phyloP scores from a whole-genome alignment of 2,329 filamentous ascomycete genomes.

The Penicillium sp. region DNA sequence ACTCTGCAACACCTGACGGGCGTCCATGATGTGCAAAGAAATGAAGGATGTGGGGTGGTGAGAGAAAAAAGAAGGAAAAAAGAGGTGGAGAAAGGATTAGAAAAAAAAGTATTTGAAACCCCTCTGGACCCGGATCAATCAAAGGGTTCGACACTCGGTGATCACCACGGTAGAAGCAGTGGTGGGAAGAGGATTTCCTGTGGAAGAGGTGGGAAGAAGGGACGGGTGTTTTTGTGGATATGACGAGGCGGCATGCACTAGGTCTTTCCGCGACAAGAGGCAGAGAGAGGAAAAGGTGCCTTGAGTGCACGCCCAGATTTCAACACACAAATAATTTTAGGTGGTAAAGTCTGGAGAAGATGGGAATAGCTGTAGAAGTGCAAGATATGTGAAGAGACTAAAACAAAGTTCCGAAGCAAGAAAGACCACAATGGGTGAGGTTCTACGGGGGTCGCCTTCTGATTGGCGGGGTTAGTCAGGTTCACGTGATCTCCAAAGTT shows the following conservation, averaged over 20 bases:
- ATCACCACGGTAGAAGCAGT: conserved; percentile 16
- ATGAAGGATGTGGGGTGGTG: conserved; percentile 16
- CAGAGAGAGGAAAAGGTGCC: conserved; percentile 26
- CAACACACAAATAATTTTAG: conserved; percentile 8
- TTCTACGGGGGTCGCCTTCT: conserved; percentile 12
- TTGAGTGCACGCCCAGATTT: conserved; percentile 20
- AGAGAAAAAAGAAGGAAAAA: conserved; percentile 12
- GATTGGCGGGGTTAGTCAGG: conserved; percentile 15
- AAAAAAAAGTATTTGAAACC: conserved; percentile 13
- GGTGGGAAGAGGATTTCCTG: conserved; percentile 13
- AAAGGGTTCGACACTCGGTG: conserved; percentile 11
- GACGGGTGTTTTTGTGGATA: conserved; percentile 35
- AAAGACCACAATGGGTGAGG: conserved; percentile 15
- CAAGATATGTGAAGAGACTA: conserved; percentile 18
- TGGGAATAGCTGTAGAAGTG: conserved; percentile 7
- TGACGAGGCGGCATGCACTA: conserved; percentile 33
- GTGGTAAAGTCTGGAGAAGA: conserved; percentile 4
- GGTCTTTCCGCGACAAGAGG: conserved; percentile 23
- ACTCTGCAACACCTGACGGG: conserved; percentile 94
- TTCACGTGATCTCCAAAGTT: conserved; percentile 8
- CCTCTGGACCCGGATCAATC: conserved; percentile 14
- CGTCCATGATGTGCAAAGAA: conserved; percentile 64
- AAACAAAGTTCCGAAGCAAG: conserved; percentile 14
- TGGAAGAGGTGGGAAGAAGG: conserved; percentile 22
- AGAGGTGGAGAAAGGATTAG: conserved; percentile 17